Percentiles rank a stretch among this genome's conserved stretches.
Conservation (phyloP, 208 protist species). For the Crithidia mellificae region DNA sequence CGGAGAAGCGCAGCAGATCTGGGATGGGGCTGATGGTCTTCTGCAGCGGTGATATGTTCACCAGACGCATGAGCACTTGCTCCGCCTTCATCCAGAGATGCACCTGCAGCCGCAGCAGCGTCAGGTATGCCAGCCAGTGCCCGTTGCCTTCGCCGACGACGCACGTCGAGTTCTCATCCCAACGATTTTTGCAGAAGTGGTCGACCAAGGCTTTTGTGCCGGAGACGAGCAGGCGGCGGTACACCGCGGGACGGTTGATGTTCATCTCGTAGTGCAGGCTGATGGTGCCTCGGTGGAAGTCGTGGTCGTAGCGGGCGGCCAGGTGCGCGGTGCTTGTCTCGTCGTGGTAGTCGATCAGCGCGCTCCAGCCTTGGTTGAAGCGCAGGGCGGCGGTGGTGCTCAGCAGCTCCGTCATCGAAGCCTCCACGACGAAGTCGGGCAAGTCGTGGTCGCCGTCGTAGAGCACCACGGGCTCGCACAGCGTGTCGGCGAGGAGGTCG, state of each 20-base stretch:
- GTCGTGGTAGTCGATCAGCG: slow-evolving; percentile 69
- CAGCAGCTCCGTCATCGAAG: slow-evolving; percentile 37
- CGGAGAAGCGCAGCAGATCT: slow-evolving; percentile 48
- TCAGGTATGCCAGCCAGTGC: slow-evolving; percentile 58
- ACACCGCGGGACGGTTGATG: slow-evolving; percentile 62
- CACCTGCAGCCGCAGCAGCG: slow-evolving; percentile 64
- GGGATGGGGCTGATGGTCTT: slow-evolving; percentile 17
- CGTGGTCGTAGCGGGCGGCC: slow-evolving; percentile 60
- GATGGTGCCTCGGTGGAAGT: slow-evolving; percentile 69
- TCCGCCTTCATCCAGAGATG: slow-evolving; percentile 69
- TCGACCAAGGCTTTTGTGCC: slow-evolving; percentile 75
- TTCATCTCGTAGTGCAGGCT: slow-evolving; percentile 79
- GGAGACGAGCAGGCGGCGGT: slow-evolving; percentile 67
- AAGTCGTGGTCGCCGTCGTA: slow-evolving; percentile 55
- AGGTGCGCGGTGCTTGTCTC: slow-evolving; percentile 51
- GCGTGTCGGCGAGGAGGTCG: slow-evolving; percentile 19
- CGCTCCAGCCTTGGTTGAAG: slow-evolving; percentile 84
- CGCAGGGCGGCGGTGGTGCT: slow-evolving; percentile 63
- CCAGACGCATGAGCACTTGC: slow-evolving; percentile 52
- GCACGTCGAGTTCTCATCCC: slow-evolving; percentile 23
- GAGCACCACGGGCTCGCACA: slow-evolving; percentile 37
- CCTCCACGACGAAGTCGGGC: slow-evolving; percentile 35
- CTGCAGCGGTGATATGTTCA: slow-evolving; percentile 17
- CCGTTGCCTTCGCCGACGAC: slow-evolving; percentile 28
- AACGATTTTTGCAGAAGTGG: slow-evolving; percentile 50